Evolutionary conservation across 768 basidiomycete genomes (phyloP).

Genomic region (Agrocybe praecox): DNA sequence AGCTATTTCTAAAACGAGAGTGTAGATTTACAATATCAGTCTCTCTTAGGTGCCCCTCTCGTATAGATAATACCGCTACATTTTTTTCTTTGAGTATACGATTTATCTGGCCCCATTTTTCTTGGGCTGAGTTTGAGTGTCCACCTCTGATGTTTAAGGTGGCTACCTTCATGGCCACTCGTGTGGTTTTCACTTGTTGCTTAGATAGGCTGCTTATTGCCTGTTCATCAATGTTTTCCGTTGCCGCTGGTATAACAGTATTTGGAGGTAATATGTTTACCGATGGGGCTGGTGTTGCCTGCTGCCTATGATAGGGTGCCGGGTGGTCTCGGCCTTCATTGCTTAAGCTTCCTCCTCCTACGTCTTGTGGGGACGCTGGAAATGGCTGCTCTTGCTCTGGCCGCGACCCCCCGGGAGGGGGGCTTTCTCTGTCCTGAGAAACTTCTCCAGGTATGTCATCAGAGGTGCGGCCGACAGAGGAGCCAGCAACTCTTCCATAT

Average conservation of each 20-base stretch:
- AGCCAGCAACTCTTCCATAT: neutral
- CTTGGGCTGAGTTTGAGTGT: neutral
- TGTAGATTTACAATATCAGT: conserved; percentile 11
- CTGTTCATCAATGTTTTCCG: too few species aligned
- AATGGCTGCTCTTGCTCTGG: neutral
- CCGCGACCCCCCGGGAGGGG: neutral
- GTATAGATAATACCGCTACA: conserved; percentile 28
- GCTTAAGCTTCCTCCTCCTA: neutral
- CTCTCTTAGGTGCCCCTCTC: conserved; percentile 32
- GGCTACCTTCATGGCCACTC: neutral
- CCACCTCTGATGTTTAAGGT: neutral
- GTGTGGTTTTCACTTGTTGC: too few species aligned
- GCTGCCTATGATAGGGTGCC: neutral
- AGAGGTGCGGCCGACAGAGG: conserved; percentile 1
- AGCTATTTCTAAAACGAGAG: neutral
- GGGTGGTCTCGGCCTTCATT: neutral
- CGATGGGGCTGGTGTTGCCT: too few species aligned
- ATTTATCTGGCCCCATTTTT: conserved; percentile 28
- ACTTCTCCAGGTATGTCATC: conserved; percentile 4
- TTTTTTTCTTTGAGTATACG: conserved; percentile 23
- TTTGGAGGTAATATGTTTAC: too few species aligned
- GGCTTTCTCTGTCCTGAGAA: too few species aligned
- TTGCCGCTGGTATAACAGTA: too few species aligned
- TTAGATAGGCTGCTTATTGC: too few species aligned
- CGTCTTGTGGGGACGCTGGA: neutral